These are phyloP conservation scores for Penstemon eatonii DNA, from an alignment of 257 asterid genomes.

Conservation along the genomic window DNA sequence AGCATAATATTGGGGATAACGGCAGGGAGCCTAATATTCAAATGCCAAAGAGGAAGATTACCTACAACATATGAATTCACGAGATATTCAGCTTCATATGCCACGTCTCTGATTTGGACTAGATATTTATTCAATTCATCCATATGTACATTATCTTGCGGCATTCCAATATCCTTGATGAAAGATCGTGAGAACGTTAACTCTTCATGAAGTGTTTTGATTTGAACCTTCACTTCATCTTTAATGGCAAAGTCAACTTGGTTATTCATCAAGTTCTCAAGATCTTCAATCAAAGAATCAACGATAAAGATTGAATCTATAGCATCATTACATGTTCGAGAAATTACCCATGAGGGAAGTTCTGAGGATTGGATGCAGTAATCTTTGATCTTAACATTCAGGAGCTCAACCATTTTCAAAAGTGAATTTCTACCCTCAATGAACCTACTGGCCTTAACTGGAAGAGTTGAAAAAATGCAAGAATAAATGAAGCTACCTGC, in stretches of 20 bases:
- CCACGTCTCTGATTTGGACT: not conserved
- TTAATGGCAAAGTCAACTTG: not conserved
- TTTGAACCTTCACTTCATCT: not conserved
- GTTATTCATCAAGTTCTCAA: not conserved
- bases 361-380: not conserved
- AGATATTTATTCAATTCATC: not conserved
- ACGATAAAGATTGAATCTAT: conserved; percentile 2
- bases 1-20: not conserved
- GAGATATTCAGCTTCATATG: not conserved
- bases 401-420: not conserved
- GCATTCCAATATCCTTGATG: not conserved
- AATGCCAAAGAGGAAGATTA: not conserved
- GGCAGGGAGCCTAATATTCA: not conserved
- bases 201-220: not conserved
- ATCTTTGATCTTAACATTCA: not conserved
- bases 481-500: too few relatives aligned
- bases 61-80: conserved; percentile 6
- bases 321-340: not conserved
- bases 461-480: too few relatives aligned
- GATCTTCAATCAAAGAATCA: conserved; percentile 10
- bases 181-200: not conserved
- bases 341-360: not conserved
- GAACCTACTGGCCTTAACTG: too few relatives aligned
- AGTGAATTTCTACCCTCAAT: too few relatives aligned
- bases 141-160: not conserved